Percentiles rank a stretch among this genome's conserved stretches.
Conservation (phyloP, 345 rosid genomes). For the Citropsis articulata region DNA sequence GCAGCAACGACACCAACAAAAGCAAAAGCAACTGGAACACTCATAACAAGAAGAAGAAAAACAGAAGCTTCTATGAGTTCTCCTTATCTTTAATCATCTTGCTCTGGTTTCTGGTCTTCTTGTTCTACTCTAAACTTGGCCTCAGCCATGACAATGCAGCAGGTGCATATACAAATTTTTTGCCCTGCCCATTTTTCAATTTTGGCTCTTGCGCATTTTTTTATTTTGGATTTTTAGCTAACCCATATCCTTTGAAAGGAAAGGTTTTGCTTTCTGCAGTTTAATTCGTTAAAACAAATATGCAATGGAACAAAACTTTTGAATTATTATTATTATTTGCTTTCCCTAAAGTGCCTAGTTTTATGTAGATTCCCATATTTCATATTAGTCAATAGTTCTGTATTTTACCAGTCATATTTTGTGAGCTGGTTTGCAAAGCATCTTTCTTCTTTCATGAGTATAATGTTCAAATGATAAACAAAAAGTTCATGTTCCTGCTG, state of each 20-base stretch:
- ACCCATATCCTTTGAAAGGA: slow-evolving; percentile 6
- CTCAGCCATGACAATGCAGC: slow-evolving; percentile 59
- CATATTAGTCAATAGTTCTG: neutral
- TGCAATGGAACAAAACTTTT: neutral
- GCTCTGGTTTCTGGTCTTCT: slow-evolving; percentile 66
- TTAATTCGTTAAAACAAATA: neutral
- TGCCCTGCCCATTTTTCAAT: neutral
- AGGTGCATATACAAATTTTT: slow-evolving; percentile 33
- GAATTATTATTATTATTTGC: too few relatives aligned
- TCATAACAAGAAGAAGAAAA: neutral
- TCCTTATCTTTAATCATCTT: slow-evolving; percentile 55
- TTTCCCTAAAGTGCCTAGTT: neutral
- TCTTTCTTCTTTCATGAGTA: neutral
- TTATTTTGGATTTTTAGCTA: neutral
- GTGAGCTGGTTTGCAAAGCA: neutral
- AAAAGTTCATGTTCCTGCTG: neutral
- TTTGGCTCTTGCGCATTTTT: neutral
- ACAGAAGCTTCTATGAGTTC: slow-evolving; percentile 37
- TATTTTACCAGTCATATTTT: neutral
- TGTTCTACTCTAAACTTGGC: slow-evolving; percentile 58
- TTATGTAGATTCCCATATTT: neutral
- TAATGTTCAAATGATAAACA: neutral
- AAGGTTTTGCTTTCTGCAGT: neutral
- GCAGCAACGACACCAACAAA: neutral
- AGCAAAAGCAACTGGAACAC: neutral